Percentiles rank a stretch among this genome's conserved stretches.
Evolutionary conservation across 163 green algal genomes (phyloP).

Genomic region (Chlamydomonas reinhardtii): DNA sequence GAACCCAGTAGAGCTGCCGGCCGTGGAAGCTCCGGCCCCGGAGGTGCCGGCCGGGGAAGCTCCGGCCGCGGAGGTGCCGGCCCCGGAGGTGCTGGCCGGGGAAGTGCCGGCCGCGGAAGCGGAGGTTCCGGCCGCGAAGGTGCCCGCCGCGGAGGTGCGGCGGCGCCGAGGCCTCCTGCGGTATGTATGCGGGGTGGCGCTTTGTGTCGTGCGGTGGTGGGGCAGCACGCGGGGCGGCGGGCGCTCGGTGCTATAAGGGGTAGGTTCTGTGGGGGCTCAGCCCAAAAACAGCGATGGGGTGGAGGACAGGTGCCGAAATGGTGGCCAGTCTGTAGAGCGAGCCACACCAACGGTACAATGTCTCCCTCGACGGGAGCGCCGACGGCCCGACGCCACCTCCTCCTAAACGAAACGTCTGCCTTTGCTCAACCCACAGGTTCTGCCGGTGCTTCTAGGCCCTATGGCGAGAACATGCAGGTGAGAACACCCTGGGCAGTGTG

Average conservation of each 20-base stretch:
- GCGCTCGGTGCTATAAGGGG: background rate
- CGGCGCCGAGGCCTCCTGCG: background rate
- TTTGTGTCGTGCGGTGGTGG: background rate
- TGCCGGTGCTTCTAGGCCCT: slow-evolving; percentile 7
- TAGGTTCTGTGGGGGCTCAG: slow-evolving; percentile 5
- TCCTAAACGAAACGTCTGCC: slow-evolving; percentile 8
- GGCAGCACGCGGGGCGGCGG: background rate
- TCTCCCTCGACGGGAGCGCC: too few relatives aligned
- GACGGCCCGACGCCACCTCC: too few relatives aligned
- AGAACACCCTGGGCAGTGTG: slow-evolving; percentile 10
- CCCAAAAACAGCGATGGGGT: background rate
- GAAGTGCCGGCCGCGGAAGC: background rate
- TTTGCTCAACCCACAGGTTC: too few relatives aligned
- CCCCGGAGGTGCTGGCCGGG: background rate
- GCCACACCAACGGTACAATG: background rate
- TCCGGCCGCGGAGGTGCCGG: background rate
- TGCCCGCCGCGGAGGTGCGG: background rate
- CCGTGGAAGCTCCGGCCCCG: too few relatives aligned
- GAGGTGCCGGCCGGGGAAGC: background rate
- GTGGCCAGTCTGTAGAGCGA: background rate
- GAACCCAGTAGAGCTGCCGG: background rate
- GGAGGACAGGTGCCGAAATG: slow-evolving; percentile 8
- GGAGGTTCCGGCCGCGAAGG: background rate
- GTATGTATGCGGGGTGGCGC: background rate
- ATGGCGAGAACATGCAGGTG: slow-evolving; percentile 12